phyloP scores from a whole-genome alignment of 2,329 filamentous ascomycete genomes.

The Nemania sp. region DNA sequence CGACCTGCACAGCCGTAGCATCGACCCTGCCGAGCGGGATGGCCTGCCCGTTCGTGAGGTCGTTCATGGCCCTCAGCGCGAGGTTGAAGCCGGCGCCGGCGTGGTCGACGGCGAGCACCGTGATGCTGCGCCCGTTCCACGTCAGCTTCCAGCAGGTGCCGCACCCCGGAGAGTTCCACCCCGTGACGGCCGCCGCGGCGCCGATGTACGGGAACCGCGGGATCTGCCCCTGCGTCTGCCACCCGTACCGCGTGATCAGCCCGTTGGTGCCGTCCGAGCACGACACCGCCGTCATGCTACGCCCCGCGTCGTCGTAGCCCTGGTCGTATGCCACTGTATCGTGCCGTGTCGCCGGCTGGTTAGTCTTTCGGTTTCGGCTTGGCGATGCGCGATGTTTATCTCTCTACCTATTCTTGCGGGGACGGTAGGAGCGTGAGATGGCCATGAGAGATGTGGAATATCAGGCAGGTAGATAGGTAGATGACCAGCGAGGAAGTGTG shows the following conservation, averaged over 20 bases:
- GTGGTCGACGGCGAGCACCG: constrained; percentile 61
- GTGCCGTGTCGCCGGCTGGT: constrained; percentile 30
- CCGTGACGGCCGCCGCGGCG: constrained; percentile 54
- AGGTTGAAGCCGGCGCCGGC: constrained; percentile 59
- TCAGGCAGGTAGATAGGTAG: no score
- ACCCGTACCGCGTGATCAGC: constrained; percentile 65
- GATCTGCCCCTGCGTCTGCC: constrained; percentile 58
- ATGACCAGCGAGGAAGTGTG: background rate
- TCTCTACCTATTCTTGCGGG: no score
- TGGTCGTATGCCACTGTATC: constrained; percentile 69
- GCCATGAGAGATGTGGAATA: background rate
- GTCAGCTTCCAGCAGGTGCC: constrained; percentile 62
- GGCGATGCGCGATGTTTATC: background rate
- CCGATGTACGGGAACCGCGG: constrained; percentile 60
- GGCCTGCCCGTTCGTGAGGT: constrained; percentile 57
- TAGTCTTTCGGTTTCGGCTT: background rate
- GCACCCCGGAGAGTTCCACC: constrained; percentile 62
- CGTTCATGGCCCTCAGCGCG: constrained; percentile 59
- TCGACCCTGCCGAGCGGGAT: constrained; percentile 56
- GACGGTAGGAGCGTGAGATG: background rate
- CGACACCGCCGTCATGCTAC: constrained; percentile 60
- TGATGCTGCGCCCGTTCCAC: constrained; percentile 56
- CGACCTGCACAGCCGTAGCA: constrained; percentile 52
- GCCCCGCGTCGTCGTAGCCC: constrained; percentile 66
- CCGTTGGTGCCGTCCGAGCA: constrained; percentile 73